phyloP scores from a whole-genome alignment of 352 stramenopile species.

The Phytopythium cucurbitacearum region DNA sequence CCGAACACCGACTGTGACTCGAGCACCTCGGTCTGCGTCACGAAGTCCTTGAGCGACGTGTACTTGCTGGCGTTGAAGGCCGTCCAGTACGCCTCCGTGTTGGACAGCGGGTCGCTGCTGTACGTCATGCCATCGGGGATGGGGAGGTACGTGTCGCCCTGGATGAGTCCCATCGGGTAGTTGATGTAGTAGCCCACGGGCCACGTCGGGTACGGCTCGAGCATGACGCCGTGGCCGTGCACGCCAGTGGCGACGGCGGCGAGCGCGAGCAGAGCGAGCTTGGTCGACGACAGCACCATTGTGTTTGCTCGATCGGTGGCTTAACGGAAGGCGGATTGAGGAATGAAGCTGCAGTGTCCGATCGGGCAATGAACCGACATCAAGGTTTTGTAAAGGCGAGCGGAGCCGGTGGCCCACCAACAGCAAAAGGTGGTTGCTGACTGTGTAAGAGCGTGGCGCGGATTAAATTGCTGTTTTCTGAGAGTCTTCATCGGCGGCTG shows the following conservation, averaged over 20 bases:
- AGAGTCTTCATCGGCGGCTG: too few species aligned
- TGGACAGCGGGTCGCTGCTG: neutral
- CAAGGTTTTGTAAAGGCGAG: too few species aligned
- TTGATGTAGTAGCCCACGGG: neutral
- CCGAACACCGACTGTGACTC: conserved; percentile 3
- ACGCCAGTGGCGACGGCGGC: neutral
- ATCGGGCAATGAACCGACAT: too few species aligned
- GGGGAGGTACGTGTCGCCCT: neutral
- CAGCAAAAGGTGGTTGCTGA: too few species aligned
- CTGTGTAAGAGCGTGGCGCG: too few species aligned
- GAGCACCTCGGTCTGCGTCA: neutral
- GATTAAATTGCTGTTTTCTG: too few species aligned
- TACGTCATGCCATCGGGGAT: neutral
- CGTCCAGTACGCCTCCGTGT: neutral
- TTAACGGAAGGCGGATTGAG: neutral
- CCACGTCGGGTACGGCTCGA: conserved; percentile 5
- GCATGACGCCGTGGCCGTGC: conserved; percentile 1
- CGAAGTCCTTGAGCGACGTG: neutral
- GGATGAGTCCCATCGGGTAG: neutral
- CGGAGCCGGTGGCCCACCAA: too few species aligned
- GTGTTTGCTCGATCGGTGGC: neutral
- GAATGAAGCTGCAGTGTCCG: neutral
- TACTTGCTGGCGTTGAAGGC: conserved; percentile 2
- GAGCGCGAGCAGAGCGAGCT: conserved; percentile 4
- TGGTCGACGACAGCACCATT: conserved; percentile 3